Evolutionary conservation across 1,284 basidiomycete genomes (phyloP), one percentile per base, ranked within the genome.

Genomic region (Golubevia pallescens): DNA sequence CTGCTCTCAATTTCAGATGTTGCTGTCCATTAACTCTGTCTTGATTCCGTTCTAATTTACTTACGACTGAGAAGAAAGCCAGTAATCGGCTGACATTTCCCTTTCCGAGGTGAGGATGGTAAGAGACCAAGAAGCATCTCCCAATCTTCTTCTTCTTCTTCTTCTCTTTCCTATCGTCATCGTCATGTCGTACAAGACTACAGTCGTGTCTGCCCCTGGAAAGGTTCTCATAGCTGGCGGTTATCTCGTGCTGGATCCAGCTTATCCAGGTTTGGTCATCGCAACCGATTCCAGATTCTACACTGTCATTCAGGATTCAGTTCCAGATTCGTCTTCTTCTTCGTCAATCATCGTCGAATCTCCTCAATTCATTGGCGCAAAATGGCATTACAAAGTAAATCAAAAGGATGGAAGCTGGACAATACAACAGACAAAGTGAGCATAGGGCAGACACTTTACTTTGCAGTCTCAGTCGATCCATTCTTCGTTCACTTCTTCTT

Each of bases 201-300:
- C 88, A 38, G 89, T 92, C 66, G 90, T 97, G 62, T 97, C 95
- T 24, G 90, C 95, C 0, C 93, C 96, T 2, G 97, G 96, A 73
- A 99, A 99, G 87, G 95, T 97, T 63, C 90, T 99, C 68, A 86
- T 97, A 13, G 80, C 81, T 1, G 83, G 83, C 28, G 83, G 83
- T 57, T 85, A 85, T 58, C 75, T 85, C 3, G 83, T 85, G 51
- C 72, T 85, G 24, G 82, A 84, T 58, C 80, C 83, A 0, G 74
- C 78, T 23, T 84, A 85, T 55, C 71, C 78, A 4, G 83, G 83
- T 51, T 53, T 84, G 7, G 83, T 85, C 57, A 64, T 84, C 13
- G 93, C 95, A 0, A 96, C 96, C 5, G 93, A 93, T 8, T 93
- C 94, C 19, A 90, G 97, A 53, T 99, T 99, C 88, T 98, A 96